A percentile compares a stretch with the other conserved stretches of the same genome.
phyloP scores from a whole-genome alignment of 73 alveolate species.

The Paramecium sonneborni region DNA sequence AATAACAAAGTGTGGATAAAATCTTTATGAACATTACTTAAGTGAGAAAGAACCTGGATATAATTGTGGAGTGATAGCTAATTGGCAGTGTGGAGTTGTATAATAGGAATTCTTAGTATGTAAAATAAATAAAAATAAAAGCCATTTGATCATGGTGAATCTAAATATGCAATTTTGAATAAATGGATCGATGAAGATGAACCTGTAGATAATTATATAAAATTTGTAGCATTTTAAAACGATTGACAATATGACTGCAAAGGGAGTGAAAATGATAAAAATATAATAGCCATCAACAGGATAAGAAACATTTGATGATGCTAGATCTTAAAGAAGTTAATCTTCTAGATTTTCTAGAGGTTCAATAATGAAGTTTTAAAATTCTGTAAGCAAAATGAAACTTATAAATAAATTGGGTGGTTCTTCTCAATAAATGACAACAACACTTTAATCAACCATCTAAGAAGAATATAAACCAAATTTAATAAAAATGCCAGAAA shows the following conservation, averaged over 20 bases:
- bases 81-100: slow-evolving; percentile 44
- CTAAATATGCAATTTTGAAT: slow-evolving; percentile 39
- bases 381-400: slow-evolving; percentile 28
- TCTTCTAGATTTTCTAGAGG: background rate
- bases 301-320: background rate
- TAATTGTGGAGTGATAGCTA: background rate
- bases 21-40: slow-evolving; percentile 15
- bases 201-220: background rate
- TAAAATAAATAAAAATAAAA: background rate
- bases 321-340: background rate
- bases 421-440: background rate
- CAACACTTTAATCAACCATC: background rate
- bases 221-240: slow-evolving; percentile 3
- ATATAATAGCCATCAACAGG: background rate
- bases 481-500: background rate
- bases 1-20: background rate
- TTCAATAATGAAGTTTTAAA: background rate
- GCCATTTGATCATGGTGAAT: slow-evolving; percentile 43
- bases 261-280: background rate
- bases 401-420: slow-evolving; percentile 35
- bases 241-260: slow-evolving; percentile 30
- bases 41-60: background rate
- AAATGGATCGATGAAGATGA: slow-evolving; percentile 56
- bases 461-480: slow-evolving; percentile 1
- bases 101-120: slow-evolving; percentile 30